Percentiles rank a stretch among this genome's conserved stretches.
These are phyloP conservation scores for Pelargonium citronellum DNA, from an alignment of 441 rosid species.

Conservation along the genomic window DNA sequence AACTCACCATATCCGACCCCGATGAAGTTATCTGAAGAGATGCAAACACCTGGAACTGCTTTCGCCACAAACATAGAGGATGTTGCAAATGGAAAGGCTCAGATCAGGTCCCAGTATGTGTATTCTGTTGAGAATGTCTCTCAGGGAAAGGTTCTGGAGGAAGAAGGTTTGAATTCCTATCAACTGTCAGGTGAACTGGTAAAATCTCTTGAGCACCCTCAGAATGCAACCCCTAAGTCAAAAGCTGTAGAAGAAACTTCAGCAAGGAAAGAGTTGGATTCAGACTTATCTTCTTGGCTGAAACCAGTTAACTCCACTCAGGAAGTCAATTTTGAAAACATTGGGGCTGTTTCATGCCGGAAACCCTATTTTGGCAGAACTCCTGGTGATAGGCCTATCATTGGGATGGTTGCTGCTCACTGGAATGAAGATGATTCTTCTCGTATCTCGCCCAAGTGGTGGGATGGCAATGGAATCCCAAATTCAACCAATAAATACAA, in stretches of 20 bases:
- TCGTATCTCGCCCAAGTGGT: constrained; percentile 58
- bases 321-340: constrained; percentile 25
- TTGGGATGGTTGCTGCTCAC: constrained; percentile 78
- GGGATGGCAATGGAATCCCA: constrained; percentile 99
- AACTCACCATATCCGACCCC: constrained; percentile 73
- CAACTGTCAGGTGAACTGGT: constrained; percentile 26
- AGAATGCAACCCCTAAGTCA: constrained; percentile 28
- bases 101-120: constrained; percentile 70
- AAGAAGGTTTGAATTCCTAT: constrained; percentile 27
- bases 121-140: constrained; percentile 44
- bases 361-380: constrained; percentile 38
- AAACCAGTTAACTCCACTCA: constrained; percentile 29
- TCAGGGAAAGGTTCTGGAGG: background rate
- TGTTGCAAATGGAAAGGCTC: constrained; percentile 40
- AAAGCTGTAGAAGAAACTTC: background rate
- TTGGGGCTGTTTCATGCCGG: constrained; percentile 20
- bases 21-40: constrained; percentile 66
- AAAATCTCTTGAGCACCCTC: constrained; percentile 32
- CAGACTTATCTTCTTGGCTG: constrained; percentile 43
- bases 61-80: constrained; percentile 51
- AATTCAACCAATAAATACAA: constrained; percentile 90
- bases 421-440: constrained; percentile 62
- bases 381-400: constrained; percentile 73
- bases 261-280: constrained; percentile 30
- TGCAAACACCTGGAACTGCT: constrained; percentile 96